A percentile compares a stretch with the other conserved stretches of the same genome.
These are phyloP conservation scores for Tylopilus rubrobrunneus DNA, from an alignment of 768 basidiomycete species.

Conservation along the genomic window DNA sequence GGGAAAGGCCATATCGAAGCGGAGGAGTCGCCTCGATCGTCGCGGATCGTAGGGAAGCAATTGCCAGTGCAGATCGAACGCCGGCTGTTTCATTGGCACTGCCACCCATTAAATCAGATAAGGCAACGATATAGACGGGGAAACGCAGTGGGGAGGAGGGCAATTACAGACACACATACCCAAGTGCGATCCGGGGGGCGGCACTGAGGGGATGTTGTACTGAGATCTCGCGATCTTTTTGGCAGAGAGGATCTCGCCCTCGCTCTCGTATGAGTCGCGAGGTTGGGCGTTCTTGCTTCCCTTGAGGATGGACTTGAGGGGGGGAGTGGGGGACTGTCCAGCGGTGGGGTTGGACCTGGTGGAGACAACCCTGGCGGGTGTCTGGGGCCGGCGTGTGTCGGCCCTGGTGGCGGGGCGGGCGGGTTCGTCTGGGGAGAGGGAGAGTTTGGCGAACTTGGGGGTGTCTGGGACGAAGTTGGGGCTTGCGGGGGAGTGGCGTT, in stretches of 20 bases:
- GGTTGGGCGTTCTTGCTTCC: slow-evolving; percentile 11
- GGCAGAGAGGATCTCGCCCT: slow-evolving; percentile 20
- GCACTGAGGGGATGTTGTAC: slow-evolving; percentile 21
- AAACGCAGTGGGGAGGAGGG: neutral
- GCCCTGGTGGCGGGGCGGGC: slow-evolving; percentile 11
- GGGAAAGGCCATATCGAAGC: slow-evolving; percentile 49
- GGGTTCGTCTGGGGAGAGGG: slow-evolving; percentile 15
- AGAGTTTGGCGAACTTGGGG: slow-evolving; percentile 15
- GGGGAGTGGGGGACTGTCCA: slow-evolving; percentile 17
- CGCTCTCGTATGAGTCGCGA: slow-evolving; percentile 29
- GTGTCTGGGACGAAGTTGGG: slow-evolving; percentile 18
- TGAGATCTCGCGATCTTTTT: slow-evolving; percentile 19
- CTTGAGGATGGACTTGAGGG: slow-evolving; percentile 32
- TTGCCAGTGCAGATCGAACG: slow-evolving; percentile 46
- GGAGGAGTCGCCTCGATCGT: slow-evolving; percentile 35
- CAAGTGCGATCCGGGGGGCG: slow-evolving; percentile 23
- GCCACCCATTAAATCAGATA: slow-evolving; percentile 26
- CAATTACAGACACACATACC: slow-evolving; percentile 18
- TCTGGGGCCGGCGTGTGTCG: slow-evolving; percentile 16
- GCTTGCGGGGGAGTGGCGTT: slow-evolving; percentile 12
- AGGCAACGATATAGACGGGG: slow-evolving; percentile 10
- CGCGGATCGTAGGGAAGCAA: slow-evolving; percentile 39
- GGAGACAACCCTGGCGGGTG: slow-evolving; percentile 15
- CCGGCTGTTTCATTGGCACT: slow-evolving; percentile 39
- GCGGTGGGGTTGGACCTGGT: slow-evolving; percentile 20